Evolutionary conservation across 2,329 filamentous ascomycete species (phyloP), one percentile per base, ranked within the genome.

Genomic region (Penicillium brasilianum): DNA sequence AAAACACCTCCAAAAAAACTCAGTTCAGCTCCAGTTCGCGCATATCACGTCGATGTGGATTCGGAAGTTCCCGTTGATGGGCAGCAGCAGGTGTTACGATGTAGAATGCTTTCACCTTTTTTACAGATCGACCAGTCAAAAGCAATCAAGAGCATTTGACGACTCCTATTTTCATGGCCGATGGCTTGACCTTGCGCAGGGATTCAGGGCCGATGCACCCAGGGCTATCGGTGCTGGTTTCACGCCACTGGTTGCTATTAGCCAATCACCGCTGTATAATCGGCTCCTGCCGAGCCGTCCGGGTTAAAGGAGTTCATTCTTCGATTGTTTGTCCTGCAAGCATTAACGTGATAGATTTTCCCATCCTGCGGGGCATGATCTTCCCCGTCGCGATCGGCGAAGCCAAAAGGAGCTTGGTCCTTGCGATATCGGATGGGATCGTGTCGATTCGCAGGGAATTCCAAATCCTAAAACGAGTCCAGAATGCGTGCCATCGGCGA

Each of bases 41-140:
- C 32, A 18, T n/a, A 53, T 41, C 25, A 28, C 6, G 3, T 46
- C 22, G 25, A 22, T 13, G 28, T 36, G 25, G 32, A 53, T 39
- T 66, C 63, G 59, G 63, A 63, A 66, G 61, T 54, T 64, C 51
- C 66, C 61, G 55, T 64, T 51, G 41, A 41, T 57, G 39, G 39
- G 10, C 11, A 48, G 51, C 25, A 59, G 20, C n/a, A 48, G 25
- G 25, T 30, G 14, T 9, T 43, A 30, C 52, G 48, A 41, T 18
- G 25, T 25, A 11, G 39, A 49, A 62, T 53, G 53, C 54, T 61
- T 61, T 52, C 34, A 54, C 53, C 37, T 46, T 36, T 41, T 25
- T 41, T 34, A 32, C 49, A 57, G 52, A 59, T 66, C 57, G 59
- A 51, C 57, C 51, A 61, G 53, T 62, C 55, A 60, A 48, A 46